Base-by-base conservation (phyloP, 495 filamentous ascomycete genomes). In the Hypoxylon perforatum region DNA sequence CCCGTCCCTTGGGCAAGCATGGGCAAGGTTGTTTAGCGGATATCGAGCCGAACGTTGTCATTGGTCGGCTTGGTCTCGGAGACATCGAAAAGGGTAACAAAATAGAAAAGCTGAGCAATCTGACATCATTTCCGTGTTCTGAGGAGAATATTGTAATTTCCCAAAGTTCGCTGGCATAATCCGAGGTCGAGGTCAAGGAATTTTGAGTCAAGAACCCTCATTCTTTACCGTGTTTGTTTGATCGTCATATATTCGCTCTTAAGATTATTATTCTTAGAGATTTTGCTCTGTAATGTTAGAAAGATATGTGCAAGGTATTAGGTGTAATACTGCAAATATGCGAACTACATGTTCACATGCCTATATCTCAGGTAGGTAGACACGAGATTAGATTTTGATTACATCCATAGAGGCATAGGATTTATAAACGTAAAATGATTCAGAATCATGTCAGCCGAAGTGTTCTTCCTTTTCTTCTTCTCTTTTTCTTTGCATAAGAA, bases 81-180 rank as follows among this genome's bases (percentile, higher is more conserved):
- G 48, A 60, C 36, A 63, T 57, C 60, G 28, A 63, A 69, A 69
- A 60, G 60, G 66, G 66, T 48, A 69, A 69, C 44, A 56, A 61
- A 61, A 45, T 38, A 50, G 65, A 69, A 41, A 36, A 64, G 60
- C 56, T 64, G 61, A 61, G 45, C 51, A 61, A 30, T 57, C 61
- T 69, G 66, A 69, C 60, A 69, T 69, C 66, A 69, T 64, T 57
- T 54, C 39, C 46, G 11, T 22, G 8, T 28, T 19, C 48, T 45
- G n/a, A 45, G 36, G 51, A 23, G 46, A 47, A 46, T 49, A 52
- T 41, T 52, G 56, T 23, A 69, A 69, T 69, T 69, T 69, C 66
- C 66, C 66, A 33, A 47, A 42, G 42, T 33, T 21, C 52, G 41
- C 30, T 63, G 41, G 30, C 61, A 57, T 52, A 63, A 50, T 15